A percentile compares a stretch with the other conserved stretches of the same genome.
Evolutionary conservation across 2,329 filamentous ascomycete genomes (phyloP).

Genomic region (Sarocladiaceae sp.): DNA sequence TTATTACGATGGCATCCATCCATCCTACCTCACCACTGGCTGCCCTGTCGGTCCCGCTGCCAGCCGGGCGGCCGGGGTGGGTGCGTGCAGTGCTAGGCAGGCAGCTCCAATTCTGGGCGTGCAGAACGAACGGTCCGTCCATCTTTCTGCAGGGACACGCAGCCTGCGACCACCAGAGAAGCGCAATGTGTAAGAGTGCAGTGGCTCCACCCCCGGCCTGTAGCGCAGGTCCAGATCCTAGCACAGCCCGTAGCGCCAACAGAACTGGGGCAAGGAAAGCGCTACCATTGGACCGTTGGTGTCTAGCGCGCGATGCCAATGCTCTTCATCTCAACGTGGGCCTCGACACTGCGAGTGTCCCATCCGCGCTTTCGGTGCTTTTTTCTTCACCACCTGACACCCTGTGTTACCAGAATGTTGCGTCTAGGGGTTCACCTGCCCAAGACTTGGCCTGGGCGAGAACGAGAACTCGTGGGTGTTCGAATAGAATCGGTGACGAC

Average conservation of each 20-base stretch:
- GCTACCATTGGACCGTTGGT: neutral
- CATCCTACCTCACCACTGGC: no score
- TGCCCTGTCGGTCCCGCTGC: neutral
- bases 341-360: no score
- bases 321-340: slow-evolving; percentile 7
- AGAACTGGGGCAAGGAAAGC: neutral
- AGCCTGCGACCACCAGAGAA: neutral
- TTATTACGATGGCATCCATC: slow-evolving; percentile 6
- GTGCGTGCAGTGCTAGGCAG: no score
- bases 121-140: no score
- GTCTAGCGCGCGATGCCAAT: slow-evolving; percentile 1
- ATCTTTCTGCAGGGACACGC: neutral
- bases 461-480: no score
- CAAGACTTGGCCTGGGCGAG: no score
- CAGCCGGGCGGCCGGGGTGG: neutral
- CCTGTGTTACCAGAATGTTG: no score
- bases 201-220: slow-evolving; percentile 1
- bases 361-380: neutral
- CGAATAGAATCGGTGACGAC: no score
- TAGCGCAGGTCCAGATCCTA: slow-evolving; percentile 1
- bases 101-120: no score
- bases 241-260: neutral
- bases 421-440: no score
- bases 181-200: neutral
- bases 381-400: neutral